Conservation (phyloP, 2,329 filamentous ascomycete genomes). For the Aurifilum marmelostoma region DNA sequence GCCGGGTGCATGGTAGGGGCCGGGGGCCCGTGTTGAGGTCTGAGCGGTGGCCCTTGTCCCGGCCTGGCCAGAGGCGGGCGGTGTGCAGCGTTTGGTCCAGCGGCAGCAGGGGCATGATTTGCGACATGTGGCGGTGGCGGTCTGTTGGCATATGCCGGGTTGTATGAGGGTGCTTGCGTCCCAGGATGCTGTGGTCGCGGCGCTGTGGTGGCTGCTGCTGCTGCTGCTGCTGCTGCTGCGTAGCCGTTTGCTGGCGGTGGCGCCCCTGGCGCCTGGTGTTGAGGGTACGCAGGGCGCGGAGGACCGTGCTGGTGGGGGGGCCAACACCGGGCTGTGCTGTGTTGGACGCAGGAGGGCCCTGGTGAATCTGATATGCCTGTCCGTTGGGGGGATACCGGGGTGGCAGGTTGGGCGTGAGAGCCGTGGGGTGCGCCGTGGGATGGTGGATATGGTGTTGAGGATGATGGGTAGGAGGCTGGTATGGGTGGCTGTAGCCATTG, state of each 20-base stretch:
- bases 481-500: constrained; percentile 30
- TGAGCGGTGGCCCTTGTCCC: background rate
- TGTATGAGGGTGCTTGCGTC: constrained; percentile 36
- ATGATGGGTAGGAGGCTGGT: constrained; percentile 31
- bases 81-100: constrained; percentile 17
- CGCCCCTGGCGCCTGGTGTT: constrained; percentile 9
- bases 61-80: constrained; percentile 14
- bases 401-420: constrained; percentile 18
- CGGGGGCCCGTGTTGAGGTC: constrained; percentile 10
- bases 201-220: background rate
- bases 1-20: constrained; percentile 2
- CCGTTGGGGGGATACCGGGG: constrained; percentile 24
- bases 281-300: constrained; percentile 19
- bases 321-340: constrained; percentile 5
- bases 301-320: constrained; percentile 13
- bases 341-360: constrained; percentile 6
- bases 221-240: too few relatives aligned
- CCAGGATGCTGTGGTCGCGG: constrained; percentile 23
- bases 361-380: constrained; percentile 22
- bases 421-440: constrained; percentile 23
- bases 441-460: constrained; percentile 33
- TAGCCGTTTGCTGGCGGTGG: constrained; percentile 17
- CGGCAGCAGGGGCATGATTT: background rate
- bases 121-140: constrained; percentile 27
- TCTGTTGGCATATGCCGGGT: constrained; percentile 37